phyloP scores from a whole-genome alignment of 2,329 filamentous ascomycete genomes.

The Helotiales sp. region DNA sequence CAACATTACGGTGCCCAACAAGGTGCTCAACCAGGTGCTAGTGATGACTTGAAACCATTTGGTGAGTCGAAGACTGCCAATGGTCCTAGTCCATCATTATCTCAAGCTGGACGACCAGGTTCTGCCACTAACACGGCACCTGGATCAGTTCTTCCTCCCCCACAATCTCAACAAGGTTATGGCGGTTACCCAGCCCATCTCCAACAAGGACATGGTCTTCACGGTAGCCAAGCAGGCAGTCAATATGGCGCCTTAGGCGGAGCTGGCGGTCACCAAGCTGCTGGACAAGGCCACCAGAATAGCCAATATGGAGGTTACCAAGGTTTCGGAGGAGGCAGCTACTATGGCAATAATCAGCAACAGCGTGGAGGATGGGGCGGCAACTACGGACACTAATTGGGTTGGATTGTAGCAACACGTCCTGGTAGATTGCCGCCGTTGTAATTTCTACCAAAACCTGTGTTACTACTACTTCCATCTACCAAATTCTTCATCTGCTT shows the following conservation, averaged over 20 bases:
- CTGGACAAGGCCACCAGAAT: constrained; percentile 42
- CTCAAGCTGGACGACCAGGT: constrained; percentile 37
- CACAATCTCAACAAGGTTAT: constrained; percentile 36
- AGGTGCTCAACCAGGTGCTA: constrained; percentile 31
- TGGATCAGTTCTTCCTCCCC: constrained; percentile 35
- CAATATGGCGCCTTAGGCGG: constrained; percentile 46
- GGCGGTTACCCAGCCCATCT: constrained; percentile 37
- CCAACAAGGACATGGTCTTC: constrained; percentile 36
- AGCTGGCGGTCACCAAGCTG: constrained; percentile 47
- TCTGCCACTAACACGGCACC: constrained; percentile 37
- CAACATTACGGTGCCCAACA: constrained; percentile 34
- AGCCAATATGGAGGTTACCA: constrained; percentile 45
- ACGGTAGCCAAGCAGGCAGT: constrained; percentile 36
- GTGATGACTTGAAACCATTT: constrained; percentile 39
- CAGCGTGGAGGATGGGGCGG: constrained; percentile 50
- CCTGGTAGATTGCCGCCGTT: constrained; percentile 29
- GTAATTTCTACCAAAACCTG: constrained; percentile 32
- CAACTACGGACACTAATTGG: constrained; percentile 42
- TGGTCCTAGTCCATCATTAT: constrained; percentile 37
- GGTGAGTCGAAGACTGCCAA: constrained; percentile 36
- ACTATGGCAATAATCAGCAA: constrained; percentile 39
- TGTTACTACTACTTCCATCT: constrained; percentile 32
- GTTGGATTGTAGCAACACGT: constrained; percentile 28
- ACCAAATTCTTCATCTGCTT: constrained; percentile 1
- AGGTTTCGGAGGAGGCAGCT: constrained; percentile 42